Conservation (phyloP, 495 filamentous ascomycete genomes). For the Beverwykella pulmonaria region DNA sequence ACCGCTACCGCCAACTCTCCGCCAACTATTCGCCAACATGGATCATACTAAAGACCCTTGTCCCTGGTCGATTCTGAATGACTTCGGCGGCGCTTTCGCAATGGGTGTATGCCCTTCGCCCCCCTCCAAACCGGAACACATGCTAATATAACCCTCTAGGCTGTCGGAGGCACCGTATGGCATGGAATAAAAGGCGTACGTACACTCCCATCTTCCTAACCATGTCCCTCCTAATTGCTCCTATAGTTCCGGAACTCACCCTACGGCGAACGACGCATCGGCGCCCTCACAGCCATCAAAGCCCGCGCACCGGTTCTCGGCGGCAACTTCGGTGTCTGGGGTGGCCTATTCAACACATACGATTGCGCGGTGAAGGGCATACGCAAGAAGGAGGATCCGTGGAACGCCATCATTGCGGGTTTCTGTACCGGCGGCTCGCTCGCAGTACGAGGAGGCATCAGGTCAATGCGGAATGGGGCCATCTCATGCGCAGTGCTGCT, state of each 20-base stretch:
- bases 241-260: conserved; percentile 51
- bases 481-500: conserved; percentile 94
- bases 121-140: conserved; percentile 7
- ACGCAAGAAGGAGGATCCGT: conserved; percentile 95
- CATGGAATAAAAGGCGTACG: conserved; percentile 91
- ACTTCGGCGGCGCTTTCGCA: conserved; percentile 95
- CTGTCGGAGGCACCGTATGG: conserved; percentile 89
- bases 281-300: conserved; percentile 95
- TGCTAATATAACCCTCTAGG: conserved; percentile 51
- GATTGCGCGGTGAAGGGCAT: conserved; percentile 98
- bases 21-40: conserved; percentile 55
- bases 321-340: conserved; percentile 98
- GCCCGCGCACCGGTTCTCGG: conserved; percentile 92
- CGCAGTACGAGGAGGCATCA: conserved; percentile 84
- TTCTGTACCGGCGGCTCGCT: conserved; percentile 95
- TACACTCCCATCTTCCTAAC: not conserved
- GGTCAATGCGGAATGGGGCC: conserved; percentile 87
- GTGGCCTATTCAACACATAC: conserved; percentile 89
- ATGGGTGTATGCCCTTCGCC: conserved; percentile 77
- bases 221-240: not conserved
- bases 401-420: conserved; percentile 92
- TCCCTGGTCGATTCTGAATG: conserved; percentile 43
- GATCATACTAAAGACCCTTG: conserved; percentile 88
- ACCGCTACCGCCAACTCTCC: too few relatives aligned
- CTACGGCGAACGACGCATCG: conserved; percentile 93